Percentiles rank a stretch among this genome's conserved stretches.
phyloP scores from a whole-genome alignment of 2,329 filamentous ascomycete genomes.

The Ceratocystis destructans region DNA sequence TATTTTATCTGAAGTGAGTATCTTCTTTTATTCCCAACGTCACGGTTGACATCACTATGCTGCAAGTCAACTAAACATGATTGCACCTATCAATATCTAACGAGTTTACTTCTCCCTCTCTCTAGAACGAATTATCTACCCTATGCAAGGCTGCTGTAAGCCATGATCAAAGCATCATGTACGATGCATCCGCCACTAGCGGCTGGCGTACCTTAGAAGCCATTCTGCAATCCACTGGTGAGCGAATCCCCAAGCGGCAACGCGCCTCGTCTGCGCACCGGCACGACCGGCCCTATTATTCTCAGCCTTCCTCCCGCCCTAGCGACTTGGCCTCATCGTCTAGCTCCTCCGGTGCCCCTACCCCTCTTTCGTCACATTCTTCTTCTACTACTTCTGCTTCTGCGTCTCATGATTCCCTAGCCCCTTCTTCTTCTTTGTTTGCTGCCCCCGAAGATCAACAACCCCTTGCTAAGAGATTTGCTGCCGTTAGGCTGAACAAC shows the following conservation, averaged over 20 bases:
- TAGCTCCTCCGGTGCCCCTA: slow-evolving; percentile 23
- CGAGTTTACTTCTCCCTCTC: slow-evolving; percentile 11
- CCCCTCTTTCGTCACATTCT: slow-evolving; percentile 20
- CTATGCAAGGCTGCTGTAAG: slow-evolving; percentile 73
- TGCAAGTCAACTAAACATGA: background rate
- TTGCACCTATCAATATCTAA: slow-evolving; percentile 14
- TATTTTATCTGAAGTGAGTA: slow-evolving; percentile 65
- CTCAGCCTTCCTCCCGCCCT: slow-evolving; percentile 21
- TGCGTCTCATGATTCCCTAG: background rate
- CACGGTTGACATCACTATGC: background rate
- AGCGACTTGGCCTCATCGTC: slow-evolving; percentile 22
- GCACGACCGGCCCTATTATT: background rate
- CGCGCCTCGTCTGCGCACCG: slow-evolving; percentile 21
- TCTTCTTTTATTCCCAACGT: background rate
- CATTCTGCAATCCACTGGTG: slow-evolving; percentile 94
- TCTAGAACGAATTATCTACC: slow-evolving; percentile 73
- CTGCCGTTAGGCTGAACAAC: slow-evolving; percentile 49
- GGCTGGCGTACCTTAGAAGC: slow-evolving; percentile 91
- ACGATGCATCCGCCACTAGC: slow-evolving; percentile 70
- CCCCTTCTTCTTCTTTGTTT: slow-evolving; percentile 2
- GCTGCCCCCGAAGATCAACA: slow-evolving; percentile 30
- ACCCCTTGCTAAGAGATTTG: slow-evolving; percentile 52
- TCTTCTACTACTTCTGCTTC: slow-evolving; percentile 7
- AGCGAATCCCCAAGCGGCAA: slow-evolving; percentile 72
- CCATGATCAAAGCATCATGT: slow-evolving; percentile 66